Evolutionary conservation across 345 rosid genomes (phyloP).

Genomic region (Tarenaya hassleriana): DNA sequence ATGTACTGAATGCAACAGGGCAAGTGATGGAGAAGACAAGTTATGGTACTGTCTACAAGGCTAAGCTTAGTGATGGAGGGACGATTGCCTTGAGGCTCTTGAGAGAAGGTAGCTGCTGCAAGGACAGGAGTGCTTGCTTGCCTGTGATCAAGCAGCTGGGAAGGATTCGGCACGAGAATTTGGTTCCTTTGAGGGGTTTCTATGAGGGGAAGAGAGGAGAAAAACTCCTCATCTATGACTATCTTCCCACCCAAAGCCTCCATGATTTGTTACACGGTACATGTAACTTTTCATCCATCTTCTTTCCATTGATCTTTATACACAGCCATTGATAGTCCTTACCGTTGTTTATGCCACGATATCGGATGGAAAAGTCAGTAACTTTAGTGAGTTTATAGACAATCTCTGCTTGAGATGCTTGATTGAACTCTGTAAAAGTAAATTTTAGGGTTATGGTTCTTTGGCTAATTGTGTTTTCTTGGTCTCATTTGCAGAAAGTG

Average conservation of each 20-base stretch:
- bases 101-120: constrained; percentile 96
- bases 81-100: constrained; percentile 85
- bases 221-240: constrained; percentile 75
- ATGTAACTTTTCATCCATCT: too few species aligned
- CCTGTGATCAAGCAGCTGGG: constrained; percentile 79
- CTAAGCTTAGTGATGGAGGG: constrained; percentile 91
- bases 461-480: background rate
- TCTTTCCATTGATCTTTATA: background rate
- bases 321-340: too few species aligned
- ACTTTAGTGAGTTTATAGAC: too few species aligned
- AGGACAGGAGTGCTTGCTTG: constrained; percentile 63
- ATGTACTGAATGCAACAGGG: constrained; percentile 94
- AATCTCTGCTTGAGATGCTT: too few species aligned
- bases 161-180: constrained; percentile 73
- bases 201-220: constrained; percentile 93
- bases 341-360: too few species aligned
- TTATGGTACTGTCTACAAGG: constrained; percentile 93
- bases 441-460: too few species aligned
- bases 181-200: constrained; percentile 91
- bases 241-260: constrained; percentile 57
- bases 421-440: too few species aligned
- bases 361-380: too few species aligned
- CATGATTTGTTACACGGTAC: constrained; percentile 86
- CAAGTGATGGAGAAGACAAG: constrained; percentile 93
- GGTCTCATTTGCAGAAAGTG: constrained; percentile 43